phyloP scores from a whole-genome alignment of 306 rosid species.

The Begonia loranthoides region DNA sequence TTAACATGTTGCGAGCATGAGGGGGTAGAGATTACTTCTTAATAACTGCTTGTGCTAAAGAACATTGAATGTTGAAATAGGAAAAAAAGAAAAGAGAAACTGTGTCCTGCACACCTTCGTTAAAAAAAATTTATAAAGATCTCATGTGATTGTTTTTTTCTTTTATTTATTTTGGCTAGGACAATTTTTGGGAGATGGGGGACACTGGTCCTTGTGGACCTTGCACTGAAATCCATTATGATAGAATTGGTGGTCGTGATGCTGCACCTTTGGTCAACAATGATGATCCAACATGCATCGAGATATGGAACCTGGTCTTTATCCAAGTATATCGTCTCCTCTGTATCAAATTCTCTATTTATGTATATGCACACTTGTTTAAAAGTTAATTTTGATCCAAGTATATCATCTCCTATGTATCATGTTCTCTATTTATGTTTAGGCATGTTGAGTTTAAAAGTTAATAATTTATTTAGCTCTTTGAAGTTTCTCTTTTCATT shows the following conservation, averaged over 20 bases:
- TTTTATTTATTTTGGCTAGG: slow-evolving; percentile 26
- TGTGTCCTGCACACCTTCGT: no score
- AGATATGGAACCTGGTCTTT: slow-evolving; percentile 96
- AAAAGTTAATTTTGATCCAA: slow-evolving; percentile 95
- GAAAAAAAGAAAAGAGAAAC: no score
- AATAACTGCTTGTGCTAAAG: no score
- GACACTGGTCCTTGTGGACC: slow-evolving; percentile 99
- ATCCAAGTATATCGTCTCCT: slow-evolving; percentile 49
- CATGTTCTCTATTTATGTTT: slow-evolving; percentile 10
- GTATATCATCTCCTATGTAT: slow-evolving; percentile 16
- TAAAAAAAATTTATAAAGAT: no score
- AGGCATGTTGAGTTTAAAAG: slow-evolving; percentile 91
- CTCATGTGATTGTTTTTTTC: neutral
- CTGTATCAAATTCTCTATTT: no score
- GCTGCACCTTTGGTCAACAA: slow-evolving; percentile 85
- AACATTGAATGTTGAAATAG: no score
- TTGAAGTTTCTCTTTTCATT: neutral
- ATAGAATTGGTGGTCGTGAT: slow-evolving; percentile 83
- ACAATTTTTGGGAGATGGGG: slow-evolving; percentile 99
- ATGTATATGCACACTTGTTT: slow-evolving; percentile 70
- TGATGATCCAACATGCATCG: slow-evolving; percentile 92
- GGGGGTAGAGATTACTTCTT: no score
- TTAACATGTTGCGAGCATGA: no score
- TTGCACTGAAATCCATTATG: slow-evolving; percentile 95
- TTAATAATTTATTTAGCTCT: slow-evolving; percentile 22